Evolutionary conservation across 306 rosid genomes (phyloP).

Genomic region (Fagus crenata): DNA sequence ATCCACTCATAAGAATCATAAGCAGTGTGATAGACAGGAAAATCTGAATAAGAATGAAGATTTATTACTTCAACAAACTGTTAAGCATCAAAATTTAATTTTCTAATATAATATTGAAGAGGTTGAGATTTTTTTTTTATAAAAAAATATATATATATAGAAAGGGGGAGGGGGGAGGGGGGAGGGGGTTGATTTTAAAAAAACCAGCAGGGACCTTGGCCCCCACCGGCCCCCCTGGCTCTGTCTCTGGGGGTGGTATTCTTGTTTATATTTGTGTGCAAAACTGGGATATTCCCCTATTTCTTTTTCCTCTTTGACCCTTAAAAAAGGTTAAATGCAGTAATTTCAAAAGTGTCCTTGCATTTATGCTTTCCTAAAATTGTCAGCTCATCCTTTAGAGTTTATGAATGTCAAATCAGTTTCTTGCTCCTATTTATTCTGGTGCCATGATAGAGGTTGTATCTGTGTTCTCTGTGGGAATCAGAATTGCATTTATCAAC

Average conservation of each 20-base stretch:
- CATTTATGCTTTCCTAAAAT: not conserved
- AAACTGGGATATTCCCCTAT: not conserved
- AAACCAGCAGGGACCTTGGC: too few species aligned
- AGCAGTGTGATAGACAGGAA: constrained; percentile 94
- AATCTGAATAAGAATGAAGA: constrained; percentile 47
- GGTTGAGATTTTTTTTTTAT: not conserved
- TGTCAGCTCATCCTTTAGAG: not conserved
- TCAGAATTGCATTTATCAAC: not conserved
- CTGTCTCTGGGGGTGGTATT: not conserved
- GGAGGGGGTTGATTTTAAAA: too few species aligned
- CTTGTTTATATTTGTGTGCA: not conserved
- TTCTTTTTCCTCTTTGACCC: constrained; percentile 6
- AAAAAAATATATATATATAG: too few species aligned
- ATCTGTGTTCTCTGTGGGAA: not conserved
- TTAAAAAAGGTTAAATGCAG: not conserved
- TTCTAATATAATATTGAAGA: not conserved
- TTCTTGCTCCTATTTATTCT: not conserved
- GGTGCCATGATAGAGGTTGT: not conserved
- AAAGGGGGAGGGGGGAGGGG: too few species aligned
- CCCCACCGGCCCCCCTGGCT: too few species aligned
- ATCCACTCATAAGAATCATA: constrained; percentile 91
- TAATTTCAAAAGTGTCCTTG: not conserved
- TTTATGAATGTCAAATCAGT: not conserved
- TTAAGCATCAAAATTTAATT: not conserved
- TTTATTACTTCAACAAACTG: constrained; percentile 17